phyloP scores from a whole-genome alignment of 441 rosid genomes.

The Gossypium lobatum region DNA sequence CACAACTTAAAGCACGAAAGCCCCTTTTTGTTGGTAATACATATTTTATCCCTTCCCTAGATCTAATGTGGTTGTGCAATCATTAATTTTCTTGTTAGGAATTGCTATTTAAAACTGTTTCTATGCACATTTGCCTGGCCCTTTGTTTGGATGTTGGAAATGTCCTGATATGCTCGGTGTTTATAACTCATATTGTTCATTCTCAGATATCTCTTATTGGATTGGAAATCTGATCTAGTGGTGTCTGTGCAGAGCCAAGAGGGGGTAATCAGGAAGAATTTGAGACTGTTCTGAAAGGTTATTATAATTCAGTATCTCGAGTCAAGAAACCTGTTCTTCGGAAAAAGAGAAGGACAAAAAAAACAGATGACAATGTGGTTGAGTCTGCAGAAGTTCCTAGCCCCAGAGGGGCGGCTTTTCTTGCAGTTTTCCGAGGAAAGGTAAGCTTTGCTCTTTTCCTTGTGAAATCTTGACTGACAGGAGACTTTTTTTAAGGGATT shows the following conservation, averaged over 20 bases:
- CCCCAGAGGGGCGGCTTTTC: conserved; percentile 78
- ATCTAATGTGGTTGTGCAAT: neutral
- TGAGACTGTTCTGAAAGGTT: conserved; percentile 69
- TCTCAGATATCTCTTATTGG: conserved; percentile 14
- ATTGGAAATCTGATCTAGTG: conserved; percentile 15
- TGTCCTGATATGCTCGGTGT: neutral
- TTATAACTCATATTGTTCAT: conserved; percentile 11
- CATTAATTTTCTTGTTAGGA: conserved; percentile 1
- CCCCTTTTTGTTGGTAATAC: conserved; percentile 66
- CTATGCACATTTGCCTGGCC: conserved; percentile 8
- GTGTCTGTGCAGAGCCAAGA: conserved; percentile 69
- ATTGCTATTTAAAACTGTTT: neutral
- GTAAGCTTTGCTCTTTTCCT: conserved; percentile 27
- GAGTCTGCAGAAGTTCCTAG: conserved; percentile 34
- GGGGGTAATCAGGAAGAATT: conserved; percentile 85
- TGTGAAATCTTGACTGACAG: neutral
- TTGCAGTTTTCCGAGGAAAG: conserved; percentile 98
- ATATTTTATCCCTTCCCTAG: neutral
- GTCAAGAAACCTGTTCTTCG: conserved; percentile 31
- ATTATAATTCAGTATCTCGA: conserved; percentile 50
- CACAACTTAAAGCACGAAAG: conserved; percentile 59
- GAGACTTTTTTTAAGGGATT: neutral
- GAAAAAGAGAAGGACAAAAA: conserved; percentile 56
- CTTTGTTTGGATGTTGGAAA: conserved; percentile 9
- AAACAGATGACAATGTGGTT: conserved; percentile 28